These are phyloP conservation scores for Sindora glabra DNA, from an alignment of 306 rosid species.

Conservation along the genomic window DNA sequence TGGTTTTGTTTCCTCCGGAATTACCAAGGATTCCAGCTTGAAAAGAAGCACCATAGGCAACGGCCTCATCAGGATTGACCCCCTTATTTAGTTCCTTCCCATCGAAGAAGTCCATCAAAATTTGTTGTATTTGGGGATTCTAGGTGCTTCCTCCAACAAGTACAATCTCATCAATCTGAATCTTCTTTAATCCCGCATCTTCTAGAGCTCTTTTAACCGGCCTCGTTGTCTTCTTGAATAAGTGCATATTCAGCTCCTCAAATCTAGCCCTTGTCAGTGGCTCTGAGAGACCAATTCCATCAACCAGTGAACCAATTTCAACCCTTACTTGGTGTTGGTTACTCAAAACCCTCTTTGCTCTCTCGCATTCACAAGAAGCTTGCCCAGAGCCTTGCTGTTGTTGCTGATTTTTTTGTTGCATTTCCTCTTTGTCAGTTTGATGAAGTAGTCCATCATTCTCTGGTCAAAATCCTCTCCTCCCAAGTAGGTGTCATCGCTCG, in stretches of 20 bases:
- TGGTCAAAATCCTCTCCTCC: slow-evolving; percentile 47
- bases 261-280: slow-evolving; percentile 33
- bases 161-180: slow-evolving; percentile 23
- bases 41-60: slow-evolving; percentile 36
- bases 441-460: slow-evolving; percentile 33
- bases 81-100: slow-evolving; percentile 34
- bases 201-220: slow-evolving; percentile 29
- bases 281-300: slow-evolving; percentile 29
- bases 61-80: slow-evolving; percentile 39
- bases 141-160: slow-evolving; percentile 35
- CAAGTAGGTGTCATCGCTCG: slow-evolving; percentile 33
- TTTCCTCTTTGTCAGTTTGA: slow-evolving; percentile 32
- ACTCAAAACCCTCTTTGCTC: slow-evolving; percentile 38
- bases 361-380: slow-evolving; percentile 34
- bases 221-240: slow-evolving; percentile 34
- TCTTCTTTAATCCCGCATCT: slow-evolving; percentile 27
- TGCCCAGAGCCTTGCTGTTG: slow-evolving; percentile 27
- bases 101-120: slow-evolving; percentile 32
- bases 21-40: slow-evolving; percentile 31
- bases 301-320: slow-evolving; percentile 31
- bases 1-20: slow-evolving; percentile 13
- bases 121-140: slow-evolving; percentile 29
- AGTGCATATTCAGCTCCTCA: slow-evolving; percentile 35
- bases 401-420: slow-evolving; percentile 25
- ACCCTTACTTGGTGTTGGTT: slow-evolving; percentile 33